phyloP scores from a whole-genome alignment of 306 rosid genomes.

The Fragaria nilgerrensis region DNA sequence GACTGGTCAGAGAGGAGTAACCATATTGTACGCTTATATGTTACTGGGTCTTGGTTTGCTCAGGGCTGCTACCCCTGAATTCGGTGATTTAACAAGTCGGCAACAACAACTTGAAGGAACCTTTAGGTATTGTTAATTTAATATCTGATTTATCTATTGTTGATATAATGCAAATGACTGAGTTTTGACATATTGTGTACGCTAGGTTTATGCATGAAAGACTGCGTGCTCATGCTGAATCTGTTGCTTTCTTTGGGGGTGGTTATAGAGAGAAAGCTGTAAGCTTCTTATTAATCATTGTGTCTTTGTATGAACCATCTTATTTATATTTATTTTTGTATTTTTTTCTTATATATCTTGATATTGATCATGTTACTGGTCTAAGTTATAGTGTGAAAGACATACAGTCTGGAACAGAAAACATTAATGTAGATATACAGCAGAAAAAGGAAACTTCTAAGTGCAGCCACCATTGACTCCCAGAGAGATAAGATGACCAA shows the following conservation, averaged over 20 bases:
- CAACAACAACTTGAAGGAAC: slow-evolving; percentile 97
- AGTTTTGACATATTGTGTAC: slow-evolving; percentile 30
- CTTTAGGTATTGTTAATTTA: slow-evolving; percentile 57
- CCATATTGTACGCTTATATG: slow-evolving; percentile 89
- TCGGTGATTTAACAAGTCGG: slow-evolving; percentile 90
- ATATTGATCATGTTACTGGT: neutral
- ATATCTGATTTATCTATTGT: slow-evolving; percentile 24
- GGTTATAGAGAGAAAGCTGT: slow-evolving; percentile 97
- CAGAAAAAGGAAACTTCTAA: neutral
- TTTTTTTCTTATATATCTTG: neutral
- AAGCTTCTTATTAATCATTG: slow-evolving; percentile 36
- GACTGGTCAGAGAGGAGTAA: slow-evolving; percentile 95
- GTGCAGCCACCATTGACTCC: neutral
- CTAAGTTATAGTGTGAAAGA: neutral
- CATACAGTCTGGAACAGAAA: neutral
- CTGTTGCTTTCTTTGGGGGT: slow-evolving; percentile 99
- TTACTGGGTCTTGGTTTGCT: slow-evolving; percentile 92
- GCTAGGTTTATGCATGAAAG: slow-evolving; percentile 99
- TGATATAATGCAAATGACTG: slow-evolving; percentile 20
- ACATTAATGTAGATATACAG: neutral
- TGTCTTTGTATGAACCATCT: neutral
- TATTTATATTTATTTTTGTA: neutral
- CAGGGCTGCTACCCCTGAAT: slow-evolving; percentile 85
- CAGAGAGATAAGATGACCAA: neutral
- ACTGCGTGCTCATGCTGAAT: slow-evolving; percentile 93